phyloP scores from a whole-genome alignment of 805 yeast species.

The Candida ponderosae region DNA sequence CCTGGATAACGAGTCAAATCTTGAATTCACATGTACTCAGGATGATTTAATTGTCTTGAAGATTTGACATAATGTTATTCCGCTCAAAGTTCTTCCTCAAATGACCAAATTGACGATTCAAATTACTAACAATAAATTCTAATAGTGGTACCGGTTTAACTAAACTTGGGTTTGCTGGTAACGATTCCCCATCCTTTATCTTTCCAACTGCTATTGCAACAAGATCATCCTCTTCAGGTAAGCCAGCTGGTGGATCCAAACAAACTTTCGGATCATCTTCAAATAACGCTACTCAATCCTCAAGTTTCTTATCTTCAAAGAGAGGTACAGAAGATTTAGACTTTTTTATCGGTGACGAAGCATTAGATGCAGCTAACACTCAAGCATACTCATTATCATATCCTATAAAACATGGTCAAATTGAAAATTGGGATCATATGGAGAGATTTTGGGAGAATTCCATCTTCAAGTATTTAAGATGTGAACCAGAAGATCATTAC shows the following conservation, averaged over 20 bases:
- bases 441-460: constrained; percentile 98
- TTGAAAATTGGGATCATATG: constrained; percentile 99
- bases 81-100: not conserved
- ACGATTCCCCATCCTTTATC: constrained; percentile 94
- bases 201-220: constrained; percentile 95
- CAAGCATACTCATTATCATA: constrained; percentile 82
- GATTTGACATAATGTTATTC: no score
- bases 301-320: constrained; percentile 47
- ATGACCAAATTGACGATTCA: constrained; percentile 13
- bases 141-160: constrained; percentile 95
- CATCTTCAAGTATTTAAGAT: constrained; percentile 89
- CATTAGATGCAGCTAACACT: constrained; percentile 83
- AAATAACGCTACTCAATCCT: constrained; percentile 13
- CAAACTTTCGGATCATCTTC: constrained; percentile 31
- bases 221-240: constrained; percentile 38
- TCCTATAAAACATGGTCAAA: constrained; percentile 96
- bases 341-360: constrained; percentile 94
- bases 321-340: constrained; percentile 92
- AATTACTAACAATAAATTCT: not conserved
- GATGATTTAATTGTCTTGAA: no score
- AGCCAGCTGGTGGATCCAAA: constrained; percentile 35
- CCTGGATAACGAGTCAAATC: not conserved
- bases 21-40: constrained; percentile 6
- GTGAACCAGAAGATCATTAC: constrained; percentile 98
- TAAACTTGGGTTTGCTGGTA: constrained; percentile 96